Percentiles rank a stretch among this genome's conserved stretches.
phyloP scores from a whole-genome alignment of 805 yeast genomes.

The Yarrowia sp. region DNA sequence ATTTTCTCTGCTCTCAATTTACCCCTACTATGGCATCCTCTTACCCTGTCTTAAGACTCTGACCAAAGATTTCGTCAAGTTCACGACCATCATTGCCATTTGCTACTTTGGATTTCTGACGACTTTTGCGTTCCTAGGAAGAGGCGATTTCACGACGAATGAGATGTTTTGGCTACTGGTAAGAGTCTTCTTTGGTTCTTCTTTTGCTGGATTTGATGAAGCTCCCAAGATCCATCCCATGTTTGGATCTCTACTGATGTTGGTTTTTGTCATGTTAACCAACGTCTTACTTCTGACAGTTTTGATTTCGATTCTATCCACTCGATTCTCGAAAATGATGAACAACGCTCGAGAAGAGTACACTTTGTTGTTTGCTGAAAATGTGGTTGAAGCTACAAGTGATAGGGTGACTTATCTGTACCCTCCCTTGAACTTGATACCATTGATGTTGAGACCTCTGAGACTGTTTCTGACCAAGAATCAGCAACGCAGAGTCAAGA shows the following conservation, averaged over 20 bases:
- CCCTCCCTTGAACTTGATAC: slow-evolving; percentile 20
- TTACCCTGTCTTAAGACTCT: slow-evolving; percentile 49
- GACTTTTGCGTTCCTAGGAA: slow-evolving; percentile 49
- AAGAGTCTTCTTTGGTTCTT: slow-evolving; percentile 49
- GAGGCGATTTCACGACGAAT: slow-evolving; percentile 45
- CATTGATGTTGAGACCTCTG: not conserved
- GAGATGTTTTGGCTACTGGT: slow-evolving; percentile 49
- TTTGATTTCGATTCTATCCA: slow-evolving; percentile 50
- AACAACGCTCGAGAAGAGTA: slow-evolving; percentile 50
- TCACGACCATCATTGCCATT: slow-evolving; percentile 46
- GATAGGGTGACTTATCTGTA: slow-evolving; percentile 17
- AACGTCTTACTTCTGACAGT: slow-evolving; percentile 46
- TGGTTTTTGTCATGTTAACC: slow-evolving; percentile 45
- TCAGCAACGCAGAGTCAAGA: slow-evolving; percentile 8
- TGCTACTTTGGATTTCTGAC: slow-evolving; percentile 49
- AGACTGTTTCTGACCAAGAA: not conserved
- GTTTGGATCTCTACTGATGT: slow-evolving; percentile 49
- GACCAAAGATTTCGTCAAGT: slow-evolving; percentile 48
- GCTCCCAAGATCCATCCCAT: slow-evolving; percentile 47
- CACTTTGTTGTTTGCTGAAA: slow-evolving; percentile 47
- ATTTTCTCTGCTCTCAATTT: slow-evolving; percentile 20
- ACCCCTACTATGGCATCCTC: slow-evolving; percentile 42
- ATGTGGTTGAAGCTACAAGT: slow-evolving; percentile 43
- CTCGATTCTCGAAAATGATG: slow-evolving; percentile 48
- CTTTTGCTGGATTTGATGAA: slow-evolving; percentile 48